Conservation (phyloP, 2,329 filamentous ascomycete species). For the Diaporthe aspalathi region DNA sequence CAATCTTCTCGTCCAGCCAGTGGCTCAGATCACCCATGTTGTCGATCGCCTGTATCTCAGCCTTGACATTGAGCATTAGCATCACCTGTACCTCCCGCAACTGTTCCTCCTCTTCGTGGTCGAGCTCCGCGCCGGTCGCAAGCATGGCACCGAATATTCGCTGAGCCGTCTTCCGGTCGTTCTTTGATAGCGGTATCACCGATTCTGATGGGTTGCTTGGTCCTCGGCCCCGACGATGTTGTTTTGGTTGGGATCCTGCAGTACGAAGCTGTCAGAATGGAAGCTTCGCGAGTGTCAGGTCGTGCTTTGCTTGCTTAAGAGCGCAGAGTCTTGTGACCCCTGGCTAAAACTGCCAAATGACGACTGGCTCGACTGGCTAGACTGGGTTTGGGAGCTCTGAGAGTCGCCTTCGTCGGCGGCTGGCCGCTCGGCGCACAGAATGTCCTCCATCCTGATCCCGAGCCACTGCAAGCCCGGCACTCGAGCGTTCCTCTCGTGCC, state of each 20-base stretch:
- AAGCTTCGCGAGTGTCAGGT: neutral
- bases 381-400: conserved; percentile 20
- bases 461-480: conserved; percentile 72
- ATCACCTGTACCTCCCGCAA: conserved; percentile 74
- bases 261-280: neutral
- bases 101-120: conserved; percentile 53
- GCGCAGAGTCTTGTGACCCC: conserved; percentile 32
- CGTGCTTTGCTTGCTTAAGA: conserved; percentile 33
- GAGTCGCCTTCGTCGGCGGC: neutral
- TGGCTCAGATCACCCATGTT: conserved; percentile 59
- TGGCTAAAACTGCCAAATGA: conserved; percentile 39
- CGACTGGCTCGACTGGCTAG: conserved; percentile 37
- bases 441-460: conserved; percentile 64
- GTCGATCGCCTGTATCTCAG: conserved; percentile 80
- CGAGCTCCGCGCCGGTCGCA: conserved; percentile 41
- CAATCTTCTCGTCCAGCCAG: conserved; percentile 62
- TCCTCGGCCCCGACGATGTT: neutral
- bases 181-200: conserved; percentile 56
- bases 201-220: conserved; percentile 40
- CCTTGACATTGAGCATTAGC: conserved; percentile 79
- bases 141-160: conserved; percentile 61
- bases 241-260: neutral
- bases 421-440: conserved; percentile 43
- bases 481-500: conserved; percentile 66
- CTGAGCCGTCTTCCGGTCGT: conserved; percentile 69